phyloP scores from a whole-genome alignment of 306 rosid genomes.

The Biancaea sappan region DNA sequence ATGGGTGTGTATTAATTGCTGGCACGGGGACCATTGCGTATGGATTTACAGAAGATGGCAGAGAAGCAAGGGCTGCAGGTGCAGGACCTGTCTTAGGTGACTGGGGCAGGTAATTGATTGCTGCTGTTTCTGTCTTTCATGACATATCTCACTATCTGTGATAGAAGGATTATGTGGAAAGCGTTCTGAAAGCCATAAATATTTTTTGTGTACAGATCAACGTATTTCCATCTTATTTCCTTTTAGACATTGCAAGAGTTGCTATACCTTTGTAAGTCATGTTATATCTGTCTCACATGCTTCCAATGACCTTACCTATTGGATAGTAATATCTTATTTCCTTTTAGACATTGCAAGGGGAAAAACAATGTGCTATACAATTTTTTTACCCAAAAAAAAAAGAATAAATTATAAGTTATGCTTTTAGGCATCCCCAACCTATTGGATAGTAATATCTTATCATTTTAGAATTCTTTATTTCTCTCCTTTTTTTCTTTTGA shows the following conservation, averaged over 20 bases:
- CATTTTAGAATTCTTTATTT: neutral
- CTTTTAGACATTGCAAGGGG: too few relatives aligned
- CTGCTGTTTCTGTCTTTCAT: slow-evolving; percentile 5
- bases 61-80: slow-evolving; percentile 94
- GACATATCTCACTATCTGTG: neutral
- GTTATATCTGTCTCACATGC: neutral
- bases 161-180: neutral
- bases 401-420: neutral
- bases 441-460: neutral
- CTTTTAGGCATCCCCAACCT: neutral
- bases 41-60: slow-evolving; percentile 87
- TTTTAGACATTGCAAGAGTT: neutral
- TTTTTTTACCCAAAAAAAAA: neutral
- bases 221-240: neutral
- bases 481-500: neutral
- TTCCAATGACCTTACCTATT: neutral
- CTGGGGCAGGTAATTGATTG: slow-evolving; percentile 80
- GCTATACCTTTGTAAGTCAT: neutral
- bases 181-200: neutral
- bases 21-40: slow-evolving; percentile 95
- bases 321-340: too few relatives aligned
- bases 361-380: neutral
- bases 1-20: slow-evolving; percentile 92
- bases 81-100: slow-evolving; percentile 97
- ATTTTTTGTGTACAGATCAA: neutral